Evolutionary conservation across 2,329 filamentous ascomycete species (phyloP).

Genomic region (Orbilia oligospora): DNA sequence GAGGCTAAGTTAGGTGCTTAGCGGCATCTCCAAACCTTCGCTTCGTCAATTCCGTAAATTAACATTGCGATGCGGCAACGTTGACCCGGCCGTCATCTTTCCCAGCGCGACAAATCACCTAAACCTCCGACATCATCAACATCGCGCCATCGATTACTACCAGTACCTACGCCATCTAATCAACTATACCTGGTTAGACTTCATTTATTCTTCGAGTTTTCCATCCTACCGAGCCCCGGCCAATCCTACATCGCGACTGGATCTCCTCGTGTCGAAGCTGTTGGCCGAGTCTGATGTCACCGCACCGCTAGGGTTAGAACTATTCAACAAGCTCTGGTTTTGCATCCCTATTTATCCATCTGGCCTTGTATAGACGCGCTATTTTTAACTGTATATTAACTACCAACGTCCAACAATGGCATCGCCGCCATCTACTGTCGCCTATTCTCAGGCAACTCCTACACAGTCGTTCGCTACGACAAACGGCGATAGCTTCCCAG

Average conservation of each 20-base stretch:
- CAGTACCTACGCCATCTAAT: not conserved
- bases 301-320: slow-evolving; percentile 18
- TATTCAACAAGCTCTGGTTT: slow-evolving; percentile 18
- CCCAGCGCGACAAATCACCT: slow-evolving; percentile 22
- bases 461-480: slow-evolving; percentile 52
- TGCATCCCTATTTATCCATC: slow-evolving; percentile 42
- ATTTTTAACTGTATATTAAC: slow-evolving; percentile 22
- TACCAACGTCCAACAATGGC: slow-evolving; percentile 38
- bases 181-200: not conserved
- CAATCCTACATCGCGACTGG: not conserved
- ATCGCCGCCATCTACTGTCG: slow-evolving; percentile 52
- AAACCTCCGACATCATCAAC: slow-evolving; percentile 10
- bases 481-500: slow-evolving; percentile 51
- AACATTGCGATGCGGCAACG: slow-evolving; percentile 44
- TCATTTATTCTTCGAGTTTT: not conserved
- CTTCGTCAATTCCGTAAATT: slow-evolving; percentile 10
- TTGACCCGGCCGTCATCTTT: slow-evolving; percentile 4
- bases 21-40: slow-evolving; percentile 33
- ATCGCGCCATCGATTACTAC: slow-evolving; percentile 4
- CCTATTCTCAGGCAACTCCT: slow-evolving; percentile 53
- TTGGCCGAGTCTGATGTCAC: slow-evolving; percentile 46
- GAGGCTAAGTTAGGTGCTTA: no score
- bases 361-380: slow-evolving; percentile 38
- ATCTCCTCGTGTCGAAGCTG: not conserved
- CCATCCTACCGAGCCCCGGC: slow-evolving; percentile 3